phyloP scores from a whole-genome alignment of 1,284 basidiomycete species.

The Austroboletus niveus region DNA sequence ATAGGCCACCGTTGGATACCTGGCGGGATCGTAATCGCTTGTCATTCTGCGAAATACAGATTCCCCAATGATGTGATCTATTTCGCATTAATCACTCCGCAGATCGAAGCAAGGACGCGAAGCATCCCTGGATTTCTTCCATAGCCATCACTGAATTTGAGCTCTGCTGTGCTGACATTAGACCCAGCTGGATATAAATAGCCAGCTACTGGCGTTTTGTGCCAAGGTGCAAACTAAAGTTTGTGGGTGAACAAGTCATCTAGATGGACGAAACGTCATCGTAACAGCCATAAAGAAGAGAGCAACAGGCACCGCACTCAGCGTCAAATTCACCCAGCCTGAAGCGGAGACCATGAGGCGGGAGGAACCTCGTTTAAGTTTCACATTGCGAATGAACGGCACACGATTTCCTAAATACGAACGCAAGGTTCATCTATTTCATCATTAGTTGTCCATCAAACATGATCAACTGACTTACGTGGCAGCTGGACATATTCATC shows the following conservation, averaged over 20 bases:
- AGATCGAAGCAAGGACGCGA: slow-evolving; percentile 10
- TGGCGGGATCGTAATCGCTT: slow-evolving; percentile 8
- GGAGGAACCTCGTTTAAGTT: not conserved
- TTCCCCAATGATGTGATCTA: slow-evolving; percentile 19
- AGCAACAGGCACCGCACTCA: not conserved
- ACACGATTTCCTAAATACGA: slow-evolving; percentile 8
- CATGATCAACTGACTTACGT: slow-evolving; percentile 17
- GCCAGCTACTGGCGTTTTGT: not conserved
- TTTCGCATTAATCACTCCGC: slow-evolving; percentile 21
- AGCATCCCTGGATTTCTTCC: slow-evolving; percentile 16
- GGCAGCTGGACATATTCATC: slow-evolving; percentile 9
- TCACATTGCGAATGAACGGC: slow-evolving; percentile 7
- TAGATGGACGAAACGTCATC: slow-evolving; percentile 1
- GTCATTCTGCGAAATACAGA: not conserved
- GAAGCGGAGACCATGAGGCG: slow-evolving; percentile 19
- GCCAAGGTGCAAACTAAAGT: not conserved
- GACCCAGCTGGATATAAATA: not conserved
- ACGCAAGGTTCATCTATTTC: slow-evolving; percentile 18
- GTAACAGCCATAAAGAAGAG: not conserved
- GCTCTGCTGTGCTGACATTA: slow-evolving; percentile 2
- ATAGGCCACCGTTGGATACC: not conserved
- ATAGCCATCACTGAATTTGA: slow-evolving; percentile 31
- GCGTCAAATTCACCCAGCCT: not conserved
- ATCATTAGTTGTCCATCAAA: slow-evolving; percentile 9
- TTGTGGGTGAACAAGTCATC: not conserved